Percentiles rank a stretch among this genome's conserved stretches.
phyloP scores from a whole-genome alignment of 2,329 filamentous ascomycete species.

The Fusarium miscanthi region DNA sequence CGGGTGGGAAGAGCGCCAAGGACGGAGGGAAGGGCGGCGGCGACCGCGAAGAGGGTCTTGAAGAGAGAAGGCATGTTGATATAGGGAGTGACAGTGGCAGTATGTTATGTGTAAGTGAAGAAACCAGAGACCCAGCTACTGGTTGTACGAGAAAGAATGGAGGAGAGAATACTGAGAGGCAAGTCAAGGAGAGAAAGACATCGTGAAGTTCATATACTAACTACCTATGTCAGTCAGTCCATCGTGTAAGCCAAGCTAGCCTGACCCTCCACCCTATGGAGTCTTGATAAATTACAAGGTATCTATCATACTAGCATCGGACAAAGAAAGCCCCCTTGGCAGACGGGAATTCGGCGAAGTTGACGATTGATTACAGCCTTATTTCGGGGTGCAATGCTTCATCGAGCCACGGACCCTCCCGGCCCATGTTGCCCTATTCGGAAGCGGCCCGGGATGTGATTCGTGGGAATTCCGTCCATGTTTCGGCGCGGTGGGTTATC shows the following conservation, averaged over 20 bases:
- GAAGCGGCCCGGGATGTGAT: conserved; percentile 16
- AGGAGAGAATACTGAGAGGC: background rate
- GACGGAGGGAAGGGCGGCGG: conserved; percentile 33
- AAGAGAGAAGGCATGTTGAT: conserved; percentile 35
- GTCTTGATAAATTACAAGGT: background rate
- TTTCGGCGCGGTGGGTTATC: conserved; percentile 22
- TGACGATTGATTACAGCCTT: conserved; percentile 20
- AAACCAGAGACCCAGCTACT: conserved; percentile 36
- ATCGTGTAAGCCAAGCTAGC: conserved; percentile 5
- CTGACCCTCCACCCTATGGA: background rate
- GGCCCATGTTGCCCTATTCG: conserved; percentile 32
- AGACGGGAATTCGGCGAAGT: conserved; percentile 33
- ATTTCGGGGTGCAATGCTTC: background rate
- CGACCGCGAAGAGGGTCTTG: conserved; percentile 35
- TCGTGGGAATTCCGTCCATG: conserved; percentile 29
- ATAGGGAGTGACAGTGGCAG: conserved; percentile 5
- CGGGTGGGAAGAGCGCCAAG: conserved; percentile 47
- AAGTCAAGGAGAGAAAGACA: background rate
- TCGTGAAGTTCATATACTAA: conserved; percentile 18
- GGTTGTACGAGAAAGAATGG: conserved; percentile 9
- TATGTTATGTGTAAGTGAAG: background rate
- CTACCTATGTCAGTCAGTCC: background rate
- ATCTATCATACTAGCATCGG: background rate
- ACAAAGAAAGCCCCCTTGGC: conserved; percentile 23
- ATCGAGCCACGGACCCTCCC: conserved; percentile 22